A percentile compares a stretch with the other conserved stretches of the same genome.
Evolutionary conservation across 352 stramenopile species (phyloP).

Genomic region (Phytophthora pseudosyringae): DNA sequence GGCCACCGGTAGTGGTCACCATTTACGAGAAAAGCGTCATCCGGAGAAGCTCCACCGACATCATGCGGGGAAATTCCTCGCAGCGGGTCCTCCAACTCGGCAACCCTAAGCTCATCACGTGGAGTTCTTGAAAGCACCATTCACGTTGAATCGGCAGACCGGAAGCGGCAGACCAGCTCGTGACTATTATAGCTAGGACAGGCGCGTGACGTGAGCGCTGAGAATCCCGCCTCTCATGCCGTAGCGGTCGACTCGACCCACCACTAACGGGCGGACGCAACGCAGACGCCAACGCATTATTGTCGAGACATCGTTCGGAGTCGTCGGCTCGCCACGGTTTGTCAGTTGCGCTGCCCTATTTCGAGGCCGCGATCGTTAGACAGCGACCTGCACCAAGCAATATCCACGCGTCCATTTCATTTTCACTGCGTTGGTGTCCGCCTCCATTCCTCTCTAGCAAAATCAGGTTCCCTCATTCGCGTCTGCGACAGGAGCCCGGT

Average conservation of each 20-base stretch:
- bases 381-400: not conserved
- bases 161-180: too few species aligned
- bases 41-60: constrained; percentile 40
- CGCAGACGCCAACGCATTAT: constrained; percentile 7
- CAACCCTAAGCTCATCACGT: constrained; percentile 17
- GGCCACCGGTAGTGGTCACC: constrained; percentile 40
- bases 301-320: constrained; percentile 8
- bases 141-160: not conserved
- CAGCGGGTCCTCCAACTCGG: not conserved
- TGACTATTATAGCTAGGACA: constrained; percentile 4
- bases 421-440: not conserved
- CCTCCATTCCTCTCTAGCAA: constrained; percentile 25
- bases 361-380: not conserved
- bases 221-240: not conserved
- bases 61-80: constrained; percentile 36
- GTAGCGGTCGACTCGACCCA: constrained; percentile 4
- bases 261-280: not conserved
- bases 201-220: not conserved
- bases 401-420: constrained; percentile 17
- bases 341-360: constrained; percentile 21
- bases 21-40: constrained; percentile 57
- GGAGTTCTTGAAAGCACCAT: constrained; percentile 10
- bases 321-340: constrained; percentile 4
- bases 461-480: constrained; percentile 21
- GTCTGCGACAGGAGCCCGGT: constrained; percentile 30